phyloP scores from a whole-genome alignment of 305 asterid genomes.

The Fraxinus dipetala region DNA sequence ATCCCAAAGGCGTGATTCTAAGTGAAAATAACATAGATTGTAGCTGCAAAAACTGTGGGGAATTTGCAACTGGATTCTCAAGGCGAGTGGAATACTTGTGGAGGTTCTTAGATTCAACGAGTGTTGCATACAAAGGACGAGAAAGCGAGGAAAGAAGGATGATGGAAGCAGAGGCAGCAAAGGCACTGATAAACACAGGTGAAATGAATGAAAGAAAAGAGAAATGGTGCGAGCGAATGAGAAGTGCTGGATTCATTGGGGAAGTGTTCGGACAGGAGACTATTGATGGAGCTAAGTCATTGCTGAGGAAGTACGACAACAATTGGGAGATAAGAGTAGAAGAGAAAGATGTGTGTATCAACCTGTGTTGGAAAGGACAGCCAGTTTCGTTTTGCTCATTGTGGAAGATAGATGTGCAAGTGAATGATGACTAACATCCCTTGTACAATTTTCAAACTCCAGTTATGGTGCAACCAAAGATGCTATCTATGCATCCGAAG shows the following conservation, averaged over 20 bases:
- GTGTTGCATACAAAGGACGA: constrained; percentile 70
- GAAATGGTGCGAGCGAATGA: constrained; percentile 79
- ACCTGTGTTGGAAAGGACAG: constrained; percentile 79
- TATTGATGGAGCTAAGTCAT: constrained; percentile 69
- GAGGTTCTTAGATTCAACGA: constrained; percentile 74
- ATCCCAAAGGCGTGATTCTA: constrained; percentile 59
- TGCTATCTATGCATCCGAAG: neutral
- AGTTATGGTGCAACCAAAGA: neutral
- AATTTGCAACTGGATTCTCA: constrained; percentile 57
- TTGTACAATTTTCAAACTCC: neutral
- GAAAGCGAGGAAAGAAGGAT: constrained; percentile 80
- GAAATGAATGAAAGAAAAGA: constrained; percentile 78
- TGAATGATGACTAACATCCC: neutral
- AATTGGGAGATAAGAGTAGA: constrained; percentile 74
- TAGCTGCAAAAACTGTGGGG: constrained; percentile 62
- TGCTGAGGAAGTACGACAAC: constrained; percentile 73
- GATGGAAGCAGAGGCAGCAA: constrained; percentile 88
- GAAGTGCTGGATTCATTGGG: constrained; percentile 49
- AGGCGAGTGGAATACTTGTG: constrained; percentile 64
- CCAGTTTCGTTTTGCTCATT: constrained; percentile 66
- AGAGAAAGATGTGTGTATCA: constrained; percentile 57
- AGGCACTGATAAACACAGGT: constrained; percentile 47
- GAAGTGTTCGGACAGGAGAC: constrained; percentile 62
- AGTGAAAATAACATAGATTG: constrained; percentile 70
- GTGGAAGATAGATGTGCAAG: neutral